Evolutionary conservation across 2,329 filamentous ascomycete genomes (phyloP).

Genomic region (Annulohypoxylon truncatum): DNA sequence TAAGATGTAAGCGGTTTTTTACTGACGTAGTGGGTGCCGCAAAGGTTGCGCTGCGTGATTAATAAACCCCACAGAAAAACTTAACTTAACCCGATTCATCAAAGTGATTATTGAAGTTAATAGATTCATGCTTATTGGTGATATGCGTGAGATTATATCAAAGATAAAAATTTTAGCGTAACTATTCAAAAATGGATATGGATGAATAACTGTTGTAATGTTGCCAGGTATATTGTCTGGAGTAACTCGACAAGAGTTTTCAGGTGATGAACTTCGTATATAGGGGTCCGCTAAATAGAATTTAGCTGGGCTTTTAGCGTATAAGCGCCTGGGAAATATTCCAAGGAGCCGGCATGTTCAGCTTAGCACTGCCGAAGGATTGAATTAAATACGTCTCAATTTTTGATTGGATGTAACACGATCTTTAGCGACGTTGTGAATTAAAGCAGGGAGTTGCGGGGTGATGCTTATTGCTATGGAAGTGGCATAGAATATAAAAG

Average conservation of each 20-base stretch:
- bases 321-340: not conserved
- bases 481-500: too few species aligned
- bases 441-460: not conserved
- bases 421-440: not conserved
- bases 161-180: too few species aligned
- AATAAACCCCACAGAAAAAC: too few species aligned
- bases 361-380: not conserved
- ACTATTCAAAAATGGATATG: too few species aligned
- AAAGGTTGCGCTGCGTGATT: too few species aligned
- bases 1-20: not conserved
- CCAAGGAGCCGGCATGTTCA: not conserved
- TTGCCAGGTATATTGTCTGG: too few species aligned
- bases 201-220: too few species aligned
- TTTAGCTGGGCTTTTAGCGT: not conserved
- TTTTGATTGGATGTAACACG: not conserved
- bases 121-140: not conserved
- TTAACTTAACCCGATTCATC: not conserved
- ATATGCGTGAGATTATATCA: too few species aligned
- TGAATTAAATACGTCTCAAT: not conserved
- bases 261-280: not conserved
- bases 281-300: slow-evolving; percentile 4
- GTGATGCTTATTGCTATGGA: not conserved
- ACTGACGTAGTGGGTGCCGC: not conserved
- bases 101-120: not conserved
- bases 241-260: not conserved